A percentile compares a stretch with the other conserved stretches of the same genome.
Conservation (phyloP, 305 asterid genomes). For the Striga hermonthica region DNA sequence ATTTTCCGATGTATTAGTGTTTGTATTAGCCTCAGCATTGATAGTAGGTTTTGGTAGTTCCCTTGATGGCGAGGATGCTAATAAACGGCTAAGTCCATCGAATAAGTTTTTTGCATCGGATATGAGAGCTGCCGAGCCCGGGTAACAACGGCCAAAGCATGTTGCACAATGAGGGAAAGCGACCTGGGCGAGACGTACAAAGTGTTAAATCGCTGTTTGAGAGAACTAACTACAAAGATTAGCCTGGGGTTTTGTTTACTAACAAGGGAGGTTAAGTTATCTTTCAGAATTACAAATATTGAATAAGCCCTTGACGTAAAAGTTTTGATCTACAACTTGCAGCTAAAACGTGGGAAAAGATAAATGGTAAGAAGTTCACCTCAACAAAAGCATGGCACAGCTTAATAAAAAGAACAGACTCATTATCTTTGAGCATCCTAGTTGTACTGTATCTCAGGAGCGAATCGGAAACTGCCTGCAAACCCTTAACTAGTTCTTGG, state of each 20-base stretch:
- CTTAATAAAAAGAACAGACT: constrained; percentile 63
- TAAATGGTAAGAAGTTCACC: constrained; percentile 35
- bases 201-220: no score
- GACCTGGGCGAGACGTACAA: constrained; percentile 40
- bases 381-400: constrained; percentile 69
- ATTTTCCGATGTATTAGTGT: constrained; percentile 37
- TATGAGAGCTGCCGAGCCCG: constrained; percentile 56
- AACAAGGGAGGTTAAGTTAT: neutral
- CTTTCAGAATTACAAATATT: no score
- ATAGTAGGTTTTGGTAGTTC: constrained; percentile 46
- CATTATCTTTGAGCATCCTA: constrained; percentile 43
- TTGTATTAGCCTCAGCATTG: constrained; percentile 29
- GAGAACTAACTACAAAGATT: neutral
- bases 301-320: no score
- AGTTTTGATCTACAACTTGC: no score
- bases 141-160: constrained; percentile 77
- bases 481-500: constrained; percentile 38
- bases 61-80: constrained; percentile 47
- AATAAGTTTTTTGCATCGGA: constrained; percentile 55
- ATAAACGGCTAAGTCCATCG: constrained; percentile 48
- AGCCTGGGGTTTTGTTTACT: neutral
- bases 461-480: constrained; percentile 49
- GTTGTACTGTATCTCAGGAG: constrained; percentile 49
- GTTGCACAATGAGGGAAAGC: constrained; percentile 62
- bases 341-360: no score